Conservation (phyloP, 441 rosid species). For the Euphorbia schlechtendalii region DNA sequence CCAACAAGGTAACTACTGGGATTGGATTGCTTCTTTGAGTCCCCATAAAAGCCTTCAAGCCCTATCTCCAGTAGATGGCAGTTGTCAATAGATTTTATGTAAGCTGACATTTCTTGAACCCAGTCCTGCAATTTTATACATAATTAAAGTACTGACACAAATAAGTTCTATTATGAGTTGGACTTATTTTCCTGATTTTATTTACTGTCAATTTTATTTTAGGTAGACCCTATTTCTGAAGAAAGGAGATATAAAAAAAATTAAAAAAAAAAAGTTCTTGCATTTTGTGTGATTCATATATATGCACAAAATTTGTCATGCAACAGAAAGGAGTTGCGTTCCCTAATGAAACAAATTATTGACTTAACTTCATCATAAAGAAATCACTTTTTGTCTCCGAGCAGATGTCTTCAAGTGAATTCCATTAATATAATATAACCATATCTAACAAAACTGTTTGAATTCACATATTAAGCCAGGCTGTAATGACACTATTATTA, state of each 20-base stretch:
- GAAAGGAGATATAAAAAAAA: too few relatives aligned
- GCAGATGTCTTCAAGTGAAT: neutral
- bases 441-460: neutral
- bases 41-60: conserved; percentile 68
- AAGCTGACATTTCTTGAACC: conserved; percentile 52
- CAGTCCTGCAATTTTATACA: conserved; percentile 34
- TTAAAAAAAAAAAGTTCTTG: too few relatives aligned
- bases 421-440: neutral
- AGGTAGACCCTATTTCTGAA: too few relatives aligned
- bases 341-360: too few relatives aligned
- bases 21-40: conserved; percentile 36
- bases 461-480: neutral
- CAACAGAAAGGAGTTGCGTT: too few relatives aligned
- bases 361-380: too few relatives aligned
- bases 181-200: too few relatives aligned
- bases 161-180: too few relatives aligned
- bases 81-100: conserved; percentile 51
- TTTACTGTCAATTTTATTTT: too few relatives aligned
- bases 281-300: neutral
- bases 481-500: too few relatives aligned
- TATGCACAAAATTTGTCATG: neutral
- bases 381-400: neutral
- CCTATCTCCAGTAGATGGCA: conserved; percentile 57
- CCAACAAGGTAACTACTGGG: conserved; percentile 37
- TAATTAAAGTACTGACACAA: too few relatives aligned